A percentile compares a stretch with the other conserved stretches of the same genome.
Conservation (phyloP, 2,329 filamentous ascomycete genomes). For the Alternaria atra region DNA sequence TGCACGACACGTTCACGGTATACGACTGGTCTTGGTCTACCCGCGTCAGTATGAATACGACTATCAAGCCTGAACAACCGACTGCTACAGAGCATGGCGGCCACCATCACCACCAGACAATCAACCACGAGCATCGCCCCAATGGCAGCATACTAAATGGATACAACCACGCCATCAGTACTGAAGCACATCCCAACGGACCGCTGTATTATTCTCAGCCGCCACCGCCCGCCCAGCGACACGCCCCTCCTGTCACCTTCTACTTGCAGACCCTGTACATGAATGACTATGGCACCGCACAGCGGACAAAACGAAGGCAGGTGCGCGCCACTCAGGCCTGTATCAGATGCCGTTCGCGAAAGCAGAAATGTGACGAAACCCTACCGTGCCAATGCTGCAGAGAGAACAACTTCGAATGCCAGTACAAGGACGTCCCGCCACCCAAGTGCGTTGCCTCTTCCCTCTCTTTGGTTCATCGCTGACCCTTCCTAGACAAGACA, state of each 20-base stretch:
- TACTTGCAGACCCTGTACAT: constrained; percentile 43
- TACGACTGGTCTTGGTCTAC: constrained; percentile 38
- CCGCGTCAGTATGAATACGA: constrained; percentile 37
- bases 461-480: constrained; percentile 14
- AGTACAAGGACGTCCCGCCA: constrained; percentile 88
- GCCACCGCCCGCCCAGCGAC: constrained; percentile 41
- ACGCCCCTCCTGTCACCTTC: constrained; percentile 38
- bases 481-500: constrained; percentile 52
- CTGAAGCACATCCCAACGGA: constrained; percentile 37
- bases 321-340: constrained; percentile 71
- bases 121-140: constrained; percentile 45
- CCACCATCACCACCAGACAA: constrained; percentile 43
- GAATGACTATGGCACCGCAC: constrained; percentile 36
- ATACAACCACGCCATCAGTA: constrained; percentile 44
- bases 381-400: constrained; percentile 69
- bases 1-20: no score
- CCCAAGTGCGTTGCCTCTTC: constrained; percentile 73
- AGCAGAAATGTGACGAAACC: constrained; percentile 55
- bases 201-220: constrained; percentile 43
- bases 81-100: constrained; percentile 48
- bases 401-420: constrained; percentile 84
- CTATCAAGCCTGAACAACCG: constrained; percentile 39
- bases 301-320: constrained; percentile 46
- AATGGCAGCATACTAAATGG: constrained; percentile 46
- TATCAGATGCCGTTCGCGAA: constrained; percentile 53